phyloP scores from a whole-genome alignment of 2,329 filamentous ascomycete genomes.

The Beauveria sp. region DNA sequence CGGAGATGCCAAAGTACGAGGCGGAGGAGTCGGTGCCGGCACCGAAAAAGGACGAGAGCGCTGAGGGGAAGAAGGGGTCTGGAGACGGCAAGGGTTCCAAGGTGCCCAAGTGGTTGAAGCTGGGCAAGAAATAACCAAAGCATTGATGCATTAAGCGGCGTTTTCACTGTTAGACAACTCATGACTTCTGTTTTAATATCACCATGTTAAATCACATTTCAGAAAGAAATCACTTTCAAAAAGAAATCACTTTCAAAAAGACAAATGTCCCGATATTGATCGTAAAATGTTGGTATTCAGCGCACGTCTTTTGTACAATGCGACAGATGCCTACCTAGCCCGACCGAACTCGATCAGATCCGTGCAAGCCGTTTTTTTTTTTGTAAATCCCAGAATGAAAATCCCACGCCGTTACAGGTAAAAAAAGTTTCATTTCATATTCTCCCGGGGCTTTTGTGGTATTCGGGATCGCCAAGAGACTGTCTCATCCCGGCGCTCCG shows the following conservation, averaged over 20 bases:
- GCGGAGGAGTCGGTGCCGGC: conserved; percentile 27
- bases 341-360: conserved; percentile 7
- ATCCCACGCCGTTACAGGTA: conserved; percentile 9
- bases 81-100: conserved; percentile 35
- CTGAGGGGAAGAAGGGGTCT: conserved; percentile 25
- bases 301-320: conserved; percentile 8
- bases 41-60: conserved; percentile 19
- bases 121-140: conserved; percentile 58
- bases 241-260: too few species aligned
- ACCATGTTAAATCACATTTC: background rate
- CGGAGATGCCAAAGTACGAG: conserved; percentile 40
- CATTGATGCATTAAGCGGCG: conserved; percentile 1
- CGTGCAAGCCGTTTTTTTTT: conserved; percentile 7
- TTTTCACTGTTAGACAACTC: background rate
- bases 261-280: background rate
- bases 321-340: conserved; percentile 2
- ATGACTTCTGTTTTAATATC: background rate
- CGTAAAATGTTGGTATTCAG: conserved; percentile 11
- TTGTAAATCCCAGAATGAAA: conserved; percentile 7
- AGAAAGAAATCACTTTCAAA: too few species aligned
- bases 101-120: conserved; percentile 64
- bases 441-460: background rate
- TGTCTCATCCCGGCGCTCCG: background rate
- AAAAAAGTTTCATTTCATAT: conserved; percentile 9
- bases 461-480: background rate